Evolutionary conservation across 2,329 filamentous ascomycete species (phyloP).

Genomic region (Ustilaginoidea virens): DNA sequence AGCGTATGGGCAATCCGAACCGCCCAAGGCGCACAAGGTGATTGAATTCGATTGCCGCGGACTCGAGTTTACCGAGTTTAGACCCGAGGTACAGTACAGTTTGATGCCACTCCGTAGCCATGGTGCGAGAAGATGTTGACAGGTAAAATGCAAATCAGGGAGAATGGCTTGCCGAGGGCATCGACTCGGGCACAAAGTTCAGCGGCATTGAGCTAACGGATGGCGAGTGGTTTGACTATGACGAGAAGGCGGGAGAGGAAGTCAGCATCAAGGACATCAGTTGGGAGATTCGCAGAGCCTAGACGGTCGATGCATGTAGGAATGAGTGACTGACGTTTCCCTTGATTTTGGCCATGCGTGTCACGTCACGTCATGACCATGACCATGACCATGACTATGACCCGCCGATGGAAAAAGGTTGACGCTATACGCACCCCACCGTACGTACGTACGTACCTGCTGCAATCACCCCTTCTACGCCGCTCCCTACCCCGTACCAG

Average conservation of each 20-base stretch:
- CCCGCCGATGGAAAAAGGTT: no score
- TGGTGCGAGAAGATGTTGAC: not conserved
- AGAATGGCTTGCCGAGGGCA: constrained; percentile 73
- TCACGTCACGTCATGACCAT: no score
- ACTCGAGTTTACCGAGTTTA: constrained; percentile 82
- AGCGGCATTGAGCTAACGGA: constrained; percentile 67
- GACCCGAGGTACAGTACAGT: constrained; percentile 66
- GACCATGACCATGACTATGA: no score
- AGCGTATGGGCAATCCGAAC: constrained; percentile 55
- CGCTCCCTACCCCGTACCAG: no score
- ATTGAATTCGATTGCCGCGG: constrained; percentile 90
- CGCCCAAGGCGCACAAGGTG: constrained; percentile 61
- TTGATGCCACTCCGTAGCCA: not conserved
- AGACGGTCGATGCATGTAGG: no score
- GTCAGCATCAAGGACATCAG: constrained; percentile 81
- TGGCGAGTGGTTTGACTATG: constrained; percentile 96
- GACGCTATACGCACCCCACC: no score
- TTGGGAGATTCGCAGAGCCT: constrained; percentile 71
- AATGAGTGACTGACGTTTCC: no score
- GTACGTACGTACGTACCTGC: no score
- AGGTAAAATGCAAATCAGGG: constrained; percentile 36
- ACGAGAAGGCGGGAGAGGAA: constrained; percentile 83
- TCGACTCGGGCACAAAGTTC: constrained; percentile 72
- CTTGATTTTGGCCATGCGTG: no score
- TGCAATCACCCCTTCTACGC: no score